phyloP scores from a whole-genome alignment of 1,284 basidiomycete genomes.

The Gomphus bonarii region DNA sequence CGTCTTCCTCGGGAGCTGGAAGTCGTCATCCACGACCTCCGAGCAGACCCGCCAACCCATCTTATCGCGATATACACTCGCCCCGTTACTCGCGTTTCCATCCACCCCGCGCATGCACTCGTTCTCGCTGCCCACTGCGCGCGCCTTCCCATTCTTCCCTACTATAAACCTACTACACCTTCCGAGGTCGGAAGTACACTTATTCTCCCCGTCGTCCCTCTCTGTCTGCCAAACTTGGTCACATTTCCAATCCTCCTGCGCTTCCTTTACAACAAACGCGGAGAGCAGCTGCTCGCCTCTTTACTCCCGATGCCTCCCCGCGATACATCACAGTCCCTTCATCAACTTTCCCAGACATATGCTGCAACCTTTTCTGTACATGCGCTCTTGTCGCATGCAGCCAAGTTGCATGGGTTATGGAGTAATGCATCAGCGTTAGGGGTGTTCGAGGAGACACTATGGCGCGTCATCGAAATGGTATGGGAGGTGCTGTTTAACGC shows the following conservation, averaged over 20 bases:
- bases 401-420: slow-evolving; percentile 41
- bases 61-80: slow-evolving; percentile 9
- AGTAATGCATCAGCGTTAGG: slow-evolving; percentile 56
- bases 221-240: slow-evolving; percentile 37
- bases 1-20: slow-evolving; percentile 22
- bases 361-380: slow-evolving; percentile 15
- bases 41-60: slow-evolving; percentile 12
- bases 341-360: slow-evolving; percentile 12
- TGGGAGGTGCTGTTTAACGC: slow-evolving; percentile 50
- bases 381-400: neutral
- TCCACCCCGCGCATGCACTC: slow-evolving; percentile 48
- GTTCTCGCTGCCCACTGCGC: slow-evolving; percentile 46
- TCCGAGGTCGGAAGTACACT: neutral
- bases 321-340: slow-evolving; percentile 11
- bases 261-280: slow-evolving; percentile 39
- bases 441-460: slow-evolving; percentile 43
- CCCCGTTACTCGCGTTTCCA: slow-evolving; percentile 24
- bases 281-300: slow-evolving; percentile 30
- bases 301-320: slow-evolving; percentile 21
- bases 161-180: slow-evolving; percentile 9
- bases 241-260: slow-evolving; percentile 39
- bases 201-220: slow-evolving; percentile 35
- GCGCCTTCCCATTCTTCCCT: slow-evolving; percentile 32
- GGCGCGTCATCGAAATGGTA: slow-evolving; percentile 46
- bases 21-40: slow-evolving; percentile 20